phyloP scores from a whole-genome alignment of 495 filamentous ascomycete species.

The Astrothelium macrocarpum region DNA sequence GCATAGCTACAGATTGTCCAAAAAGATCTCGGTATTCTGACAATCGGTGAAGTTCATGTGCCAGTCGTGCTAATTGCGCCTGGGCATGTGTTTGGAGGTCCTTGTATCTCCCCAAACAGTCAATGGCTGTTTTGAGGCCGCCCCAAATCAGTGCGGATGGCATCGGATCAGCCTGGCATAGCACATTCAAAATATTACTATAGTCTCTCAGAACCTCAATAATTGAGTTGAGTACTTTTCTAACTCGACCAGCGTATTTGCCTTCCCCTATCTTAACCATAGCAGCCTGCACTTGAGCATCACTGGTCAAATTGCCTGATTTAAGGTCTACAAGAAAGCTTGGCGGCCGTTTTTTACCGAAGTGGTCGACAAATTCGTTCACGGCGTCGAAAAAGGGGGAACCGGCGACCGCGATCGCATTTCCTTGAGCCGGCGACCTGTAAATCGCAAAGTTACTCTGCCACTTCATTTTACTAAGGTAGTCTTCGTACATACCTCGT shows the following conservation, averaged over 20 bases:
- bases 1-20: constrained; percentile 5
- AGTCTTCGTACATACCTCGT: not conserved
- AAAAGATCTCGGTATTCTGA: constrained; percentile 5
- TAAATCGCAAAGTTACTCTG: not conserved
- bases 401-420: not conserved
- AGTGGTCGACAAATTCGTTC: not conserved
- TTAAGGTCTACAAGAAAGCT: not conserved
- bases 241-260: not conserved
- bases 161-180: constrained; percentile 7
- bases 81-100: constrained; percentile 2
- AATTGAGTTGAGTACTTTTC: not conserved
- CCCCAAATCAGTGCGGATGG: constrained; percentile 7
- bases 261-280: not conserved
- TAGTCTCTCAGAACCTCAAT: constrained; percentile 5
- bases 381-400: not conserved
- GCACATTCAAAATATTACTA: constrained; percentile 1
- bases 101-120: constrained; percentile 4
- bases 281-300: not conserved
- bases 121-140: not conserved
- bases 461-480: not conserved
- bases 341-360: not conserved
- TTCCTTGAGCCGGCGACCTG: not conserved
- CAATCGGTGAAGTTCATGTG: not conserved
- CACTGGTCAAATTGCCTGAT: not conserved
- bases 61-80: constrained; percentile 1